Evolutionary conservation across 192 early-diverging fungal species (phyloP), one percentile per base, ranked within the genome.

Genomic region (Allomyces macrogynus): DNA sequence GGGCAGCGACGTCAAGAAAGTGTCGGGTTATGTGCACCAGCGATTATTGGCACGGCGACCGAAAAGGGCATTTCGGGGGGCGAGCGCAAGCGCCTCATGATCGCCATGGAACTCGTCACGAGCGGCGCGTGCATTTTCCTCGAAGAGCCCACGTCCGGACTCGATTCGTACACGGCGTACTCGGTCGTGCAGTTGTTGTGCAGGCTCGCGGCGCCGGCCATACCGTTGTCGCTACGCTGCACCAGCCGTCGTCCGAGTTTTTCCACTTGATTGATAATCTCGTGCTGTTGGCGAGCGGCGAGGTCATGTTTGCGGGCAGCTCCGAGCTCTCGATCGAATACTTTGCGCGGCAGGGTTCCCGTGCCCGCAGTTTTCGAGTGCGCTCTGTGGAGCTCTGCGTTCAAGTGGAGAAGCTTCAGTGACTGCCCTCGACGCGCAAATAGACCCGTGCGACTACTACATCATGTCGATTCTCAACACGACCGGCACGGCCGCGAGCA

Each of bases 61-160:
- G 73, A 73, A 65, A 85, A 86, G 69, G 86, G 85, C 12, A 71
- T 89, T 11, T 83, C 81, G 23, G 87, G 87, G 1, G 87, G 87
- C 24, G 87, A 87, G 68, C 77, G 81, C 44, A 87, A 87, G 66
- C 83, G 87, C 23, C 78, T 81, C 16, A 82, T 82, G 18, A 87
- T 89, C 42, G 87, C 83, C 16, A 80, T 81, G 78, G 86, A 89
- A 66, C 76, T 84, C 60, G 73, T 89, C 60, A 84, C 81, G 5
- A 79, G 85, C 60, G 76, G 86, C 4, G 76, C 77, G 57, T 75
- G 87, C 27, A 65, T 89, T 26, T 81, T 87, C 63, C 71, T 84
- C 18, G 84, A 87, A 63, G 85, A 89, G 66, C 87, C 87, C 18
- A 87, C 87, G 1, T 84, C 83, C 12, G 86, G 84, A 24, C 71